phyloP scores from a whole-genome alignment of 192 early-diverging fungal genomes.

The Phycomyces nitens region DNA sequence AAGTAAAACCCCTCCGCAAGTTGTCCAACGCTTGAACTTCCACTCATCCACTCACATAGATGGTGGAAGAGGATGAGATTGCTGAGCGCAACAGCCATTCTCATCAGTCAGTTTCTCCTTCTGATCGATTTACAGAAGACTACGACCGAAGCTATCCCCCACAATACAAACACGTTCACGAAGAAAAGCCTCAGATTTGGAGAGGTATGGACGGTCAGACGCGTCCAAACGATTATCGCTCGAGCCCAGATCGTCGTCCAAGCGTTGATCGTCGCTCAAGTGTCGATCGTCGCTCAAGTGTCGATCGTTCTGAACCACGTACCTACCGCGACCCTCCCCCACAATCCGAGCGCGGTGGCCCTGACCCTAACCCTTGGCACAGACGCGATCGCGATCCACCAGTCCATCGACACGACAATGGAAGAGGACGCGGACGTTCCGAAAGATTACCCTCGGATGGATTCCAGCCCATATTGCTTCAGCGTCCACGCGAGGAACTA shows the following conservation, averaged over 20 bases:
- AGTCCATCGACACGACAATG: not conserved
- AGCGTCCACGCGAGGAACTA: not conserved
- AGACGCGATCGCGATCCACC: not conserved
- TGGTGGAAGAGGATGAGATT: slow-evolving; percentile 36
- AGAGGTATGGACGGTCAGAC: not conserved
- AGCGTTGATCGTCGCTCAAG: too few relatives aligned
- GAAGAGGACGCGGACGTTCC: not conserved
- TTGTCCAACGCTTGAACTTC: too few relatives aligned
- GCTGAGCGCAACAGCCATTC: slow-evolving; percentile 28
- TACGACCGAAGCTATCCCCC: slow-evolving; percentile 37
- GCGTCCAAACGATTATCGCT: not conserved
- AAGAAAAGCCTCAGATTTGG: not conserved
- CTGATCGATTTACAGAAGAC: slow-evolving; percentile 36
- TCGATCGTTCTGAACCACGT: too few relatives aligned
- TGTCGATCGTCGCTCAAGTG: too few relatives aligned
- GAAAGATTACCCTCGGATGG: not conserved
- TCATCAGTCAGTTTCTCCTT: slow-evolving; percentile 18
- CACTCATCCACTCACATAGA: slow-evolving; percentile 13
- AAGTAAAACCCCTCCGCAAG: not conserved
- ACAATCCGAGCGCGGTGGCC: not conserved
- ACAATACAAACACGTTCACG: not conserved
- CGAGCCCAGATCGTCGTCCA: too few relatives aligned
- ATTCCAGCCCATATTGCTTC: not conserved
- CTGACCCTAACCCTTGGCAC: not conserved
- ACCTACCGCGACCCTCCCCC: too few relatives aligned